Evolutionary conservation across 768 basidiomycete species (phyloP).

Genomic region (Russula olivacea): DNA sequence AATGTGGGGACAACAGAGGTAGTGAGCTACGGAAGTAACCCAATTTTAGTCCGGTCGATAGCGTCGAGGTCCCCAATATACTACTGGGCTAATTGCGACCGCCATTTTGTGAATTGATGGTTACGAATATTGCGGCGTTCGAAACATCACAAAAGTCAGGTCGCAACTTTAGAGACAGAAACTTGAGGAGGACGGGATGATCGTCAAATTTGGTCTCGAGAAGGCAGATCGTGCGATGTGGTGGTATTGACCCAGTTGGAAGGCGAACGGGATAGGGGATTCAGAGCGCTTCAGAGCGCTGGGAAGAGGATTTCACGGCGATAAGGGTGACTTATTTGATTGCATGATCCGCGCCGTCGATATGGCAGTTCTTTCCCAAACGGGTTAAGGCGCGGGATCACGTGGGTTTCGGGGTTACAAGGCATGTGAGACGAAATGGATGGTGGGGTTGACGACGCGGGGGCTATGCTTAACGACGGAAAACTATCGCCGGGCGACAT

Average conservation of each 20-base stretch:
- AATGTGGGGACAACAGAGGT: not conserved
- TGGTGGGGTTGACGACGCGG: conserved; percentile 4
- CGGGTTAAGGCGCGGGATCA: conserved; percentile 12
- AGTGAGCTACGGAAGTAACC: not conserved
- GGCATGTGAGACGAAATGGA: not conserved
- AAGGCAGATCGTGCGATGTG: not conserved
- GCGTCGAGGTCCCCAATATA: not conserved
- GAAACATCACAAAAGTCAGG: not conserved
- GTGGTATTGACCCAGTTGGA: conserved; percentile 1
- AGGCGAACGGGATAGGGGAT: not conserved
- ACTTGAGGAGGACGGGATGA: not conserved
- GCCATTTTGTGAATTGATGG: not conserved
- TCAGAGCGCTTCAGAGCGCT: not conserved
- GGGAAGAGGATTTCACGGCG: conserved; percentile 3
- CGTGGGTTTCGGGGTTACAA: conserved; percentile 17
- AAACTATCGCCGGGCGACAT: conserved; percentile 41
- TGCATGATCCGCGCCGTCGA: conserved; percentile 23
- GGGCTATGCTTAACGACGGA: conserved; percentile 13
- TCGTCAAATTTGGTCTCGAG: conserved; percentile 9
- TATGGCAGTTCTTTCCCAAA: conserved; percentile 13
- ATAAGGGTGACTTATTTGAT: conserved; percentile 16
- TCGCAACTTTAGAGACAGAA: not conserved
- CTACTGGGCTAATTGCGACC: not conserved
- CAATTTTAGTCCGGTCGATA: not conserved
- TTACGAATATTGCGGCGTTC: conserved; percentile 1